Percentiles rank a stretch among this genome's conserved stretches.
Conservation (phyloP, 2,329 filamentous ascomycete genomes). For the Aspergillus fructus region DNA sequence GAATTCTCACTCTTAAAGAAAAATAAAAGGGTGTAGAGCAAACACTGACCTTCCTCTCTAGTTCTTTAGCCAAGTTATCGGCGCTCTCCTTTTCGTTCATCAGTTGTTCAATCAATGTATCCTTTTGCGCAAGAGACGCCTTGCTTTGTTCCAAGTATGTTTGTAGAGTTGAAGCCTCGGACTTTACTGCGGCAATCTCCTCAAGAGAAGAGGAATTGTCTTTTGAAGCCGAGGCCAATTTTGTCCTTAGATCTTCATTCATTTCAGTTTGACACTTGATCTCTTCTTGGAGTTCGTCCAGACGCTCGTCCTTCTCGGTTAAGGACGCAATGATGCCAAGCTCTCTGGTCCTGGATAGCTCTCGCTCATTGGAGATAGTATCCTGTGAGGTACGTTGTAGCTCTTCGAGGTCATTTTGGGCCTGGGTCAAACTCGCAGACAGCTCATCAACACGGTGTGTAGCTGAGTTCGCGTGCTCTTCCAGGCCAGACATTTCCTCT, state of each 20-base stretch:
- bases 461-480: slow-evolving; percentile 37
- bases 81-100: slow-evolving; percentile 21
- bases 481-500: slow-evolving; percentile 39
- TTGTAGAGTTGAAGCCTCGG: slow-evolving; percentile 25
- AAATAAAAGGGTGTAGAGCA: background rate
- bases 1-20: background rate
- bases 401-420: slow-evolving; percentile 39
- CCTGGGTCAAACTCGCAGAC: slow-evolving; percentile 28
- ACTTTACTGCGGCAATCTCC: slow-evolving; percentile 21
- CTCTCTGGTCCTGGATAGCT: slow-evolving; percentile 38
- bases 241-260: slow-evolving; percentile 21
- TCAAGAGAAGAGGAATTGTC: slow-evolving; percentile 25
- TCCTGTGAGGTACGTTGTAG: slow-evolving; percentile 35
- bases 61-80: slow-evolving; percentile 14
- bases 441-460: slow-evolving; percentile 41
- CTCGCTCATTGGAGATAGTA: slow-evolving; percentile 23
- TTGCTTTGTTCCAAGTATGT: slow-evolving; percentile 22
- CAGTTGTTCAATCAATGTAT: slow-evolving; percentile 25
- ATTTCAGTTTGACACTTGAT: slow-evolving; percentile 25
- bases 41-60: slow-evolving; percentile 25
- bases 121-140: slow-evolving; percentile 22
- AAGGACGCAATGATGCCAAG: slow-evolving; percentile 43
- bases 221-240: slow-evolving; percentile 23
- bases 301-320: slow-evolving; percentile 46
- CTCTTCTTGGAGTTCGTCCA: slow-evolving; percentile 43